Conservation (phyloP, 2,329 filamentous ascomycete species). For the Penicillium sumatraense region DNA sequence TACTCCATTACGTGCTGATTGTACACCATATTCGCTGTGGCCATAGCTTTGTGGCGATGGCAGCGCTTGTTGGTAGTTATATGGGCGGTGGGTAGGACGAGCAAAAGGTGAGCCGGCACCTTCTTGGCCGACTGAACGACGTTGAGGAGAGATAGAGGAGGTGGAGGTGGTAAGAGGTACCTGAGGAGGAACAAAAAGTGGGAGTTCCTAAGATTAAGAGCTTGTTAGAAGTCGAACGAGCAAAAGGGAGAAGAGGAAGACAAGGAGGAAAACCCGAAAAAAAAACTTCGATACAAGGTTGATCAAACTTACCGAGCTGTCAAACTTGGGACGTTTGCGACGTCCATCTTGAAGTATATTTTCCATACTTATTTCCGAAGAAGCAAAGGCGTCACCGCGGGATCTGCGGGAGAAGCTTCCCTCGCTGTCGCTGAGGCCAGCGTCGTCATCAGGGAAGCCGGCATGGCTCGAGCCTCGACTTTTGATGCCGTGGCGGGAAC, state of each 20-base stretch:
- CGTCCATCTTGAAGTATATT: constrained; percentile 98
- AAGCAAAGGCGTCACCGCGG: constrained; percentile 83
- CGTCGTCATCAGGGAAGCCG: constrained; percentile 70
- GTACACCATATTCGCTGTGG: constrained; percentile 51
- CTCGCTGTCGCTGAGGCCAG: constrained; percentile 86
- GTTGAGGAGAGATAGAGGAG: constrained; percentile 91
- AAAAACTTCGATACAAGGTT: constrained; percentile 13
- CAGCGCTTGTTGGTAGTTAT: constrained; percentile 74
- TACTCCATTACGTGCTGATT: constrained; percentile 43
- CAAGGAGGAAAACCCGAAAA: too few species aligned
- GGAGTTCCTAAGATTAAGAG: constrained; percentile 73
- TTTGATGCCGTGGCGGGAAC: constrained; percentile 69
- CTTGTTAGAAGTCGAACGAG: constrained; percentile 16
- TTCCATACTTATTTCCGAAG: constrained; percentile 95
- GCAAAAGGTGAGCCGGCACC: constrained; percentile 72
- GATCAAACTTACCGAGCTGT: constrained; percentile 83
- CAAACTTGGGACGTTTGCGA: constrained; percentile 90
- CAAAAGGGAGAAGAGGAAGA: too few species aligned
- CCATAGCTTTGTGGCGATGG: constrained; percentile 83
- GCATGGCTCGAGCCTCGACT: constrained; percentile 67
- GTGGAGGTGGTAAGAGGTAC: constrained; percentile 95
- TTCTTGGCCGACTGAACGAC: constrained; percentile 75
- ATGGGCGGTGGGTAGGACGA: constrained; percentile 76
- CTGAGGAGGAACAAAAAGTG: constrained; percentile 90
- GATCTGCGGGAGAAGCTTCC: constrained; percentile 76